Conservation (phyloP, 2,329 filamentous ascomycete species). For the Scedosporium aurantiacum region DNA sequence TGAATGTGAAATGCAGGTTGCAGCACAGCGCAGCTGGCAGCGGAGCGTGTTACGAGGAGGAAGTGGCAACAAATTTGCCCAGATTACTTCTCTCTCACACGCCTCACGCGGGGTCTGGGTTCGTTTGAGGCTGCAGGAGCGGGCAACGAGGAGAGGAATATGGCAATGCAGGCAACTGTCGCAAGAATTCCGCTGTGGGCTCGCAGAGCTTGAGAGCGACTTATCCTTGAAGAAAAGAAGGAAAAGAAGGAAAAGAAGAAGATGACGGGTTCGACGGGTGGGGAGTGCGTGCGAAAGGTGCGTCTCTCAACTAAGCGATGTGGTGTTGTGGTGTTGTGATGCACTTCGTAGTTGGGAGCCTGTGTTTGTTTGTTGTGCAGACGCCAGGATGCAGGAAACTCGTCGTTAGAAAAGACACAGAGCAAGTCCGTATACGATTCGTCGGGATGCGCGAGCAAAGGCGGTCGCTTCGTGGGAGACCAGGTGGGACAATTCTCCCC, state of each 20-base stretch:
- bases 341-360: not conserved
- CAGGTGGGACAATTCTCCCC: not conserved
- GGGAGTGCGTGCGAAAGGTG: not conserved
- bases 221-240: not conserved
- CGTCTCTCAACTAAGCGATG: not conserved
- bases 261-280: not conserved
- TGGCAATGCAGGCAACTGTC: no score
- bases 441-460: conserved; percentile 1
- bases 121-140: no score
- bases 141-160: no score
- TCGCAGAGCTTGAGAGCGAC: not conserved
- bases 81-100: not conserved
- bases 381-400: not conserved
- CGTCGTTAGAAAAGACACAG: not conserved
- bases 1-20: conserved; percentile 2
- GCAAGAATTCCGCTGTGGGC: not conserved
- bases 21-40: conserved; percentile 1
- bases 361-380: conserved; percentile 6
- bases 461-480: conserved; percentile 1
- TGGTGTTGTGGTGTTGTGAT: not conserved
- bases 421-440: not conserved
- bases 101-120: no score
- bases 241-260: conserved; percentile 4
- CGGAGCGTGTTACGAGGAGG: not conserved
- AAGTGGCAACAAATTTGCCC: not conserved